These are phyloP conservation scores for Gnomoniopsis sp. DNA, from an alignment of 2,329 filamentous ascomycete genomes.

Conservation along the genomic window DNA sequence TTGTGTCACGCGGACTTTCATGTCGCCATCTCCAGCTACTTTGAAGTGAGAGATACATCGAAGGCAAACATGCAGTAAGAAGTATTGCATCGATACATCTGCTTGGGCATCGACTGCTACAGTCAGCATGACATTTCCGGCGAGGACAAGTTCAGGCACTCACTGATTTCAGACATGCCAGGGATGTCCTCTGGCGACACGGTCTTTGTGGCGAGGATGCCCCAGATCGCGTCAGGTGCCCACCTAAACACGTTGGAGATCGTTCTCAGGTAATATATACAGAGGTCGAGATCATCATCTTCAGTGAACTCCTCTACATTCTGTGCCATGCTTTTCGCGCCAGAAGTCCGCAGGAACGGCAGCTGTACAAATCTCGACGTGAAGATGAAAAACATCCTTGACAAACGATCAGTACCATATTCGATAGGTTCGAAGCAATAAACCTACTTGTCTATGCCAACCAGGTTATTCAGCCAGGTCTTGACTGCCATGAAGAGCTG, in stretches of 20 bases:
- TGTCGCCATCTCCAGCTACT: constrained; percentile 30
- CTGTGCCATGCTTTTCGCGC: constrained; percentile 24
- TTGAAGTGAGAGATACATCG: constrained; percentile 52
- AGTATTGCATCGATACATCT: constrained; percentile 62
- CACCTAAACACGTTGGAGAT: constrained; percentile 70
- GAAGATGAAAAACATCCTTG: constrained; percentile 59
- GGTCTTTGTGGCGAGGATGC: constrained; percentile 62
- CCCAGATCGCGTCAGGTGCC: constrained; percentile 68
- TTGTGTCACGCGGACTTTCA: constrained; percentile 54
- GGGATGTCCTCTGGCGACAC: constrained; percentile 45
- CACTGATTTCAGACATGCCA: constrained; percentile 48
- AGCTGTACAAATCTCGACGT: constrained; percentile 55
- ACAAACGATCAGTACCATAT: constrained; percentile 21
- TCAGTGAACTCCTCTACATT: constrained; percentile 38
- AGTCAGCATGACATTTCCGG: constrained; percentile 21
- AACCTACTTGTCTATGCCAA: constrained; percentile 60
- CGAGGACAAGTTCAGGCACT: constrained; percentile 28
- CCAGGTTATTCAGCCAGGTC: constrained; percentile 71
- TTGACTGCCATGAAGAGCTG: constrained; percentile 75
- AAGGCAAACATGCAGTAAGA: constrained; percentile 65
- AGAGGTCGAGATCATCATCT: constrained; percentile 71
- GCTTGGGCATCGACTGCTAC: constrained; percentile 47
- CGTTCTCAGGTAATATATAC: constrained; percentile 73
- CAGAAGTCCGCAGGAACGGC: constrained; percentile 42
- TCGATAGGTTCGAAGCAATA: neutral